A percentile compares a stretch with the other conserved stretches of the same genome.
phyloP scores from a whole-genome alignment of 371 early-diverging fungal genomes.

The Coemansia sp. region DNA sequence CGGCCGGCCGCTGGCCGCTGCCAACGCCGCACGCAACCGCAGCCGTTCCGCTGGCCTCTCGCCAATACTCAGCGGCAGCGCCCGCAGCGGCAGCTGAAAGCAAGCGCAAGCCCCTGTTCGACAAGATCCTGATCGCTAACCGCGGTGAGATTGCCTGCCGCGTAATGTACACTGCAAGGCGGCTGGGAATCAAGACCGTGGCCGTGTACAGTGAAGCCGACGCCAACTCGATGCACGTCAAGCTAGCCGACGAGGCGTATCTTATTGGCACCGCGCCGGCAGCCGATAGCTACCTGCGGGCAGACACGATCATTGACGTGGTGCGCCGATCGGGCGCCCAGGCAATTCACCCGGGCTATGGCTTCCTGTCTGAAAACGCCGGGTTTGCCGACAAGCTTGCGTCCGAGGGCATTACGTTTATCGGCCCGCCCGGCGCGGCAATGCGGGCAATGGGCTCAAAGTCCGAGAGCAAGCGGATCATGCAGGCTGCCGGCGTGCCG shows the following conservation, averaged over 20 bases:
- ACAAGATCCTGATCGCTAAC: constrained; percentile 87
- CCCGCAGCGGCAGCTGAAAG: background rate
- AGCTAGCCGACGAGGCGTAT: constrained; percentile 92
- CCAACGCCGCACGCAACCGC: background rate
- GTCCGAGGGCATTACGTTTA: constrained; percentile 70
- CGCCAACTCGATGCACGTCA: constrained; percentile 75
- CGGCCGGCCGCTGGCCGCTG: background rate
- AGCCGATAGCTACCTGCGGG: constrained; percentile 81
- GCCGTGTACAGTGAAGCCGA: constrained; percentile 96
- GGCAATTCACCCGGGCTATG: constrained; percentile 96
- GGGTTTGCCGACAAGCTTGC: constrained; percentile 81
- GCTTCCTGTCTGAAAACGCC: constrained; percentile 96
- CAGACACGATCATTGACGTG: constrained; percentile 82
- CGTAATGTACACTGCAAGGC: constrained; percentile 81
- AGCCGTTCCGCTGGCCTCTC: too few species aligned
- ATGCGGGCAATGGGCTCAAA: constrained; percentile 96
- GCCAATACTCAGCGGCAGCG: constrained; percentile 4
- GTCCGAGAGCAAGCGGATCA: constrained; percentile 90
- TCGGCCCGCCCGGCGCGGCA: constrained; percentile 91
- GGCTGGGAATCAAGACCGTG: constrained; percentile 93
- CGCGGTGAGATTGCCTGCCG: constrained; percentile 92
- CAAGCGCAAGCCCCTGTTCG: constrained; percentile 56
- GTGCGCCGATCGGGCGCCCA: constrained; percentile 82
- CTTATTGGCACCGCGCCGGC: constrained; percentile 87
- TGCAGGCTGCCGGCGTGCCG: constrained; percentile 85